Evolutionary conservation across 2,329 filamentous ascomycete species (phyloP).

Genomic region (Fusarium oxysporum): DNA sequence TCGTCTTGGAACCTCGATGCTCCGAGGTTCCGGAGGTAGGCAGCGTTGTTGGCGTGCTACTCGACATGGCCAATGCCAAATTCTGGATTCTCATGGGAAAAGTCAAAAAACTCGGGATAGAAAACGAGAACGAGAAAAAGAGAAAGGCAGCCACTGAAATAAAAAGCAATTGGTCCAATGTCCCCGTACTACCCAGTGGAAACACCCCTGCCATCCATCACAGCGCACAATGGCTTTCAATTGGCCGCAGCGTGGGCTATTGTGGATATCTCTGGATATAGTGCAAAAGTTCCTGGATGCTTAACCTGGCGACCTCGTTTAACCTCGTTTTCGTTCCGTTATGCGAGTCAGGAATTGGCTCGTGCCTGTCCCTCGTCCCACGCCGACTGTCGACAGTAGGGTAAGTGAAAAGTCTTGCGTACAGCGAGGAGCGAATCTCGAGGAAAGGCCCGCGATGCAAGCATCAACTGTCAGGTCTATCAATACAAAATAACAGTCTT

Average conservation of each 20-base stretch:
- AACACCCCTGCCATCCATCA: background rate
- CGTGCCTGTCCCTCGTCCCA: too few relatives aligned
- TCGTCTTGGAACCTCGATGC: background rate
- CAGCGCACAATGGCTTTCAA: rapidly evolving
- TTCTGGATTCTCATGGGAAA: background rate
- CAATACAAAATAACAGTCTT: too few relatives aligned
- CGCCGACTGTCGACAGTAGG: too few relatives aligned
- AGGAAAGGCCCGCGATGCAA: too few relatives aligned
- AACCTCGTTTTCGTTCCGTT: background rate
- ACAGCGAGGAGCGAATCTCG: too few relatives aligned
- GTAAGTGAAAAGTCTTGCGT: too few relatives aligned
- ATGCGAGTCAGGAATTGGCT: background rate
- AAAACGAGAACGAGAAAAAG: background rate
- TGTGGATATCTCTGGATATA: background rate
- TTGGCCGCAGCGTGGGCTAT: background rate
- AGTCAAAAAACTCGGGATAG: background rate
- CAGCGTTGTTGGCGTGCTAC: background rate
- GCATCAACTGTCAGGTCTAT: too few relatives aligned
- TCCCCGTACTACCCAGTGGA: background rate
- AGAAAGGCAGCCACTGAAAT: background rate
- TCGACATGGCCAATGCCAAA: background rate
- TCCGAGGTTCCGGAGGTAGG: background rate
- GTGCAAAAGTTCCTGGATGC: background rate
- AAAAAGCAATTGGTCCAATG: background rate
- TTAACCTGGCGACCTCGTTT: background rate